phyloP scores from a whole-genome alignment of 140 eudicot genomes.

The Stevia rebaudiana region DNA sequence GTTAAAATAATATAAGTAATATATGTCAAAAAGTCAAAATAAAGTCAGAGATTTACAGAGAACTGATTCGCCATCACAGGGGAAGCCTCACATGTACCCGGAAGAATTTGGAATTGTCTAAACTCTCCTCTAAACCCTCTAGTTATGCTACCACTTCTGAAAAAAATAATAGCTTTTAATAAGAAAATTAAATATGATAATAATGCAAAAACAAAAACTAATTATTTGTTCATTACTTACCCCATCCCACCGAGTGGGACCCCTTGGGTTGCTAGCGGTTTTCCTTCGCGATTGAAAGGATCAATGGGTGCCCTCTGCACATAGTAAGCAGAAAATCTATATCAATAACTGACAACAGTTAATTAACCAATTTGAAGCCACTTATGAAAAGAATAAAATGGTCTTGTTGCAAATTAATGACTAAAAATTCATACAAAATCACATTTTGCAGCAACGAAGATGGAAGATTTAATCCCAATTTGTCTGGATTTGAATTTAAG shows the following conservation, averaged over 20 bases:
- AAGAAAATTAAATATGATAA: constrained; percentile 11
- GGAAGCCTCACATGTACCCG: constrained; percentile 91
- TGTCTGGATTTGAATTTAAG: too few species aligned
- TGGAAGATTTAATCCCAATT: too few species aligned
- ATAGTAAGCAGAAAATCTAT: constrained; percentile 4
- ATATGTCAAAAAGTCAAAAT: too few species aligned
- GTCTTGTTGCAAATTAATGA: neutral
- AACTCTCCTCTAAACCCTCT: constrained; percentile 98
- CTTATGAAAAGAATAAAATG: neutral
- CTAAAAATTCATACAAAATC: neutral
- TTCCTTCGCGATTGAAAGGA: constrained; percentile 78
- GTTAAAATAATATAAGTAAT: too few species aligned
- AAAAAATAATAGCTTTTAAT: neutral
- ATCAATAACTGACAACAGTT: neutral
- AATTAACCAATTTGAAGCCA: neutral
- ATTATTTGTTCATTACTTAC: constrained; percentile 33
- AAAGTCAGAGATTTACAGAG: constrained; percentile 62
- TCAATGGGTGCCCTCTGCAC: constrained; percentile 94
- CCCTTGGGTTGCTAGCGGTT: constrained; percentile 86
- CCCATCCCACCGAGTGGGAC: constrained; percentile 99
- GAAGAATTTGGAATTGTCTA: constrained; percentile 81
- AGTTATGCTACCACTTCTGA: constrained; percentile 95
- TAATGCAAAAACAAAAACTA: neutral
- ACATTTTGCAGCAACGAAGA: neutral
- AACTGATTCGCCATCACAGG: constrained; percentile 99